Base-by-base conservation (phyloP, 202 grass and related monocot genomes). In the Schoenoplectus triqueter region DNA sequence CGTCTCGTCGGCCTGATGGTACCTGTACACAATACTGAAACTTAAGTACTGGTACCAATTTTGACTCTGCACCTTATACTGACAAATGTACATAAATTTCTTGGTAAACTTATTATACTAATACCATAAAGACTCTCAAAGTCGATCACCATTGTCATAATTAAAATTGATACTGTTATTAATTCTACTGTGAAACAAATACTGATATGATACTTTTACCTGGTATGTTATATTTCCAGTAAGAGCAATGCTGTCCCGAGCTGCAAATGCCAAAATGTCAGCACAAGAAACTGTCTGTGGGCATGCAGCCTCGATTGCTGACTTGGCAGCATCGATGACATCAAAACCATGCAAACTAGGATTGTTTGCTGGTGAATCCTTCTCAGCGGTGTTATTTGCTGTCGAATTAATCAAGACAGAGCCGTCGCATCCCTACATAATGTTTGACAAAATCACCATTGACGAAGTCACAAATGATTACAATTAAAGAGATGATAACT, bases 201-300 rank as follows among this genome's bases (percentile, higher is more conserved):
- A 19, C 17, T 51, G 6, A 10, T 51, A 57, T 39, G 20, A 40
- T 40, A 47, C 31, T 57, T 42, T 59, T 14, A 97, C 91, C 76
- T 89, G 80, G 39, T 83, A 83, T 31, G 81, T 83, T 22, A 83
- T 83, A 48, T 59, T 70, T 55, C 81, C 81, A 4, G 90, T 92
- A 61, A 97, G 81, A 85, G 85, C 59, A 47, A 94, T 78, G 85
- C 88, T 92, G 87, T 92, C 92, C 19, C 94, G 90, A 6, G 92
- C 90, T 0, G 87, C 88, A 75, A 95, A 95, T 47, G 94, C 85
- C 4, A 94, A 49, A 81, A 97, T 91, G 84, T 97, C 92, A 11
- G 94, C 94, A 85, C 88, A 98, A 3, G 95, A 98, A 0, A 93
- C 95, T 0, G 89, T 95, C 61, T 83, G n/a, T 2, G 92, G 92